Percentiles rank a stretch among this genome's conserved stretches.
Conservation (phyloP, 352 stramenopile genomes). For the Phytophthora idaei region DNA sequence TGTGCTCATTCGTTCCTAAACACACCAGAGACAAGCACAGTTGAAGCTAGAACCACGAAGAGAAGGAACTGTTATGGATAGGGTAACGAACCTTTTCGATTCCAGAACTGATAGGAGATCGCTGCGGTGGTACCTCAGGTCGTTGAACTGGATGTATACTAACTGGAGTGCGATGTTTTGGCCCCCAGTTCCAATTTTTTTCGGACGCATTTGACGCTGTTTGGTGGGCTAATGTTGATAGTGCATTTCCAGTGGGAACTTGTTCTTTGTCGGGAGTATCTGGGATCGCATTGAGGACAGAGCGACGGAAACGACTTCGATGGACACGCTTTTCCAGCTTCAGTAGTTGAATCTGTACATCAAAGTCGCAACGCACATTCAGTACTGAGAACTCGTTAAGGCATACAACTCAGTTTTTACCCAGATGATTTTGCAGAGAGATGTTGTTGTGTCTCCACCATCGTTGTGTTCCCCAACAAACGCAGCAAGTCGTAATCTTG, state of each 20-base stretch:
- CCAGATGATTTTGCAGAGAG: slow-evolving; percentile 56
- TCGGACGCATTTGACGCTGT: slow-evolving; percentile 2
- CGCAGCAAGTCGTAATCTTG: slow-evolving; percentile 19
- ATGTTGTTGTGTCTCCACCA: slow-evolving; percentile 32
- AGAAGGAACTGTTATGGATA: neutral
- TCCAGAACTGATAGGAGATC: neutral
- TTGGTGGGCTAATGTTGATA: neutral
- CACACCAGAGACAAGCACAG: slow-evolving; percentile 4
- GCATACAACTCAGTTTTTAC: slow-evolving; percentile 26
- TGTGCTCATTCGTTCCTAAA: slow-evolving; percentile 26
- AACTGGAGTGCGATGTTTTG: slow-evolving; percentile 1
- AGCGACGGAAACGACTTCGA: slow-evolving; percentile 48
- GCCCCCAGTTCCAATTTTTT: slow-evolving; percentile 35
- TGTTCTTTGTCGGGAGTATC: slow-evolving; percentile 13
- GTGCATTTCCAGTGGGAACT: slow-evolving; percentile 5
- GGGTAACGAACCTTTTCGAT: slow-evolving; percentile 30
- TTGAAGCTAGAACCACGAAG: neutral
- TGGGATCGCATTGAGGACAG: slow-evolving; percentile 31
- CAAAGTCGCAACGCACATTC: slow-evolving; percentile 13
- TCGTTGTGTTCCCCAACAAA: slow-evolving; percentile 27
- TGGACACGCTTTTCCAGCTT: slow-evolving; percentile 72
- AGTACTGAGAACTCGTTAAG: slow-evolving; percentile 4
- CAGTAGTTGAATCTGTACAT: slow-evolving; percentile 38
- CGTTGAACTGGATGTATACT: slow-evolving; percentile 5
- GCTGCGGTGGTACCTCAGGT: neutral